A percentile compares a stretch with the other conserved stretches of the same genome.
Conservation (phyloP, 2,329 filamentous ascomycete genomes). For the Rutstroemia sydowiana region DNA sequence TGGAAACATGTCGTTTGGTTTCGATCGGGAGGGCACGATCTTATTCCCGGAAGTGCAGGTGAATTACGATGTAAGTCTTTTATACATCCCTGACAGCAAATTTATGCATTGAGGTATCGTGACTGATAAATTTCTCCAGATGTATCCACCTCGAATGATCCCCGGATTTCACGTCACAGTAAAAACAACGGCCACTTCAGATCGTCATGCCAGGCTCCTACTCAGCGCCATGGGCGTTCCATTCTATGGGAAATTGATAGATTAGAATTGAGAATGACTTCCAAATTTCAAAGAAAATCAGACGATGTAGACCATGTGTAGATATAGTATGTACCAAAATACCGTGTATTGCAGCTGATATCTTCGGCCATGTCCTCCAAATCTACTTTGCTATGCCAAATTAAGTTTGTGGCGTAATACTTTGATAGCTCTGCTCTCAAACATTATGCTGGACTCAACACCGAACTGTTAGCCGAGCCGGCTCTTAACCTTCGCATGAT, state of each 20-base stretch:
- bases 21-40: conserved; percentile 66
- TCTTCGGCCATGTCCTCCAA: too few species aligned
- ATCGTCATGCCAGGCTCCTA: conserved; percentile 26
- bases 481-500: too few species aligned
- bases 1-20: conserved; percentile 80
- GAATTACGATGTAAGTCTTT: conserved; percentile 76
- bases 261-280: conserved; percentile 13
- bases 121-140: conserved; percentile 33
- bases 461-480: too few species aligned
- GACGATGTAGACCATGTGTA: background rate
- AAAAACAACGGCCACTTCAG: conserved; percentile 27
- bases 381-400: too few species aligned
- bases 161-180: conserved; percentile 31
- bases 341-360: background rate
- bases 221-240: conserved; percentile 26
- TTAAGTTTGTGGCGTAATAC: too few species aligned
- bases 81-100: background rate
- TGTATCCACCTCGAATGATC: conserved; percentile 46
- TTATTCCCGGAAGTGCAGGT: conserved; percentile 91
- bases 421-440: too few species aligned
- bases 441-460: too few species aligned
- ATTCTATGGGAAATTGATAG: conserved; percentile 26
- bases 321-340: too few species aligned
- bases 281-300: background rate
- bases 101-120: background rate